These are phyloP conservation scores for Combretum micranthum DNA, from an alignment of 345 rosid species.

Conservation along the genomic window DNA sequence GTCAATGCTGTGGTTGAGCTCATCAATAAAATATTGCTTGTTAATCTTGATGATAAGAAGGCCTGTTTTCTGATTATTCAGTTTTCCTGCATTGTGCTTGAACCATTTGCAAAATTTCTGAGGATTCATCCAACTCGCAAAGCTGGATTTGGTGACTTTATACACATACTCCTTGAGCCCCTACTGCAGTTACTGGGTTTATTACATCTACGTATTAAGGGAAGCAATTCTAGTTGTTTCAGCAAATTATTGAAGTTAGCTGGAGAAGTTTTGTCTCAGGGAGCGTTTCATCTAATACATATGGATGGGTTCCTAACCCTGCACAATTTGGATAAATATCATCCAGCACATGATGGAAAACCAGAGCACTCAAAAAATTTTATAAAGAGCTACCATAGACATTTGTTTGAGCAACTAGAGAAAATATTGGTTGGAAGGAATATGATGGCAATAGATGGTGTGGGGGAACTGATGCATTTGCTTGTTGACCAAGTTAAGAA, in stretches of 20 bases:
- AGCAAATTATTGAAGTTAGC: conserved; percentile 37
- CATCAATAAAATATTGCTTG: conserved; percentile 27
- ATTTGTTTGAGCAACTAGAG: conserved; percentile 61
- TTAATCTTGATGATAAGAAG: conserved; percentile 29
- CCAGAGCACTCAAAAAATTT: conserved; percentile 27
- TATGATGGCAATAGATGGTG: conserved; percentile 34
- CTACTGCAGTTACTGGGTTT: conserved; percentile 47
- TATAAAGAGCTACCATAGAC: conserved; percentile 71
- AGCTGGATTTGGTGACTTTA: conserved; percentile 62
- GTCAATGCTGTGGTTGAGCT: conserved; percentile 45
- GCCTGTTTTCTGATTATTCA: conserved; percentile 35
- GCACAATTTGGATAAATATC: conserved; percentile 45
- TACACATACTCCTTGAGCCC: conserved; percentile 62
- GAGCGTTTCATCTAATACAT: conserved; percentile 69
- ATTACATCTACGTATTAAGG: conserved; percentile 26
- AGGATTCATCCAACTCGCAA: conserved; percentile 71
- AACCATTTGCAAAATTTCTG: conserved; percentile 73
- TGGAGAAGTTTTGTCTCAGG: conserved; percentile 59
- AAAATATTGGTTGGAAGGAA: conserved; percentile 38
- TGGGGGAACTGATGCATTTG: conserved; percentile 57
- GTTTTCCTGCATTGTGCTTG: conserved; percentile 60
- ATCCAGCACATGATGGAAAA: conserved; percentile 24
- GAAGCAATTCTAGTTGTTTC: conserved; percentile 15
- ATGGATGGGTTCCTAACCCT: conserved; percentile 74
- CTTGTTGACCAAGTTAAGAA: conserved; percentile 54